Conservation (phyloP, 2,329 filamentous ascomycete genomes). For the Eutypa lata region DNA sequence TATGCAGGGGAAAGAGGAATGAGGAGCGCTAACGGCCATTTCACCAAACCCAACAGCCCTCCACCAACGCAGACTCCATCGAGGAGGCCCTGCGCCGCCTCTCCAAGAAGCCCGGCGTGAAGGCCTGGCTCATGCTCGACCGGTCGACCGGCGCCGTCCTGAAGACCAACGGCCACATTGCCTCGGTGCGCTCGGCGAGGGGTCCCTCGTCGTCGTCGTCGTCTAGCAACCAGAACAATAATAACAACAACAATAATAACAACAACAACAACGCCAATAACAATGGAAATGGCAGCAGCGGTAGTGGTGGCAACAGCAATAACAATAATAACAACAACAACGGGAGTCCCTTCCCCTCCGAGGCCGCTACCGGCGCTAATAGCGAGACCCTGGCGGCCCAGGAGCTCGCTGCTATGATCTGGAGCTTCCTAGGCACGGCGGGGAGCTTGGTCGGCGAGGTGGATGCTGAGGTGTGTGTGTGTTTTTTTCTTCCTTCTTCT, state of each 20-base stretch:
- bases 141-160: slow-evolving; percentile 70
- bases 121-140: slow-evolving; percentile 73
- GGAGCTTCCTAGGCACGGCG: slow-evolving; percentile 69
- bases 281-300: neutral
- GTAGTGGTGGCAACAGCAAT: neutral
- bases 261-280: slow-evolving; percentile 5
- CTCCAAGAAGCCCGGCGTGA: slow-evolving; percentile 74
- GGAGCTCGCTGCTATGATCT: slow-evolving; percentile 73
- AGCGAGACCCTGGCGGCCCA: slow-evolving; percentile 59
- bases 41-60: slow-evolving; percentile 22
- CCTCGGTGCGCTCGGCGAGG: slow-evolving; percentile 50
- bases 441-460: slow-evolving; percentile 69
- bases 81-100: slow-evolving; percentile 66
- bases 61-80: slow-evolving; percentile 56
- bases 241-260: neutral
- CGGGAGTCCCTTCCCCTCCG: slow-evolving; percentile 41
- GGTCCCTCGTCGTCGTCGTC: slow-evolving; percentile 11
- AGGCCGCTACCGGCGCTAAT: slow-evolving; percentile 39
- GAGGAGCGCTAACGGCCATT: neutral
- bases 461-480: slow-evolving; percentile 59
- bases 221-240: slow-evolving; percentile 11
- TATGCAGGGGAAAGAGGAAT: too few species aligned
- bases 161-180: slow-evolving; percentile 68
- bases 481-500: neutral
- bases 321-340: slow-evolving; percentile 5